phyloP scores from a whole-genome alignment of 2,329 filamentous ascomycete genomes.

The Dissoconium aciculare region DNA sequence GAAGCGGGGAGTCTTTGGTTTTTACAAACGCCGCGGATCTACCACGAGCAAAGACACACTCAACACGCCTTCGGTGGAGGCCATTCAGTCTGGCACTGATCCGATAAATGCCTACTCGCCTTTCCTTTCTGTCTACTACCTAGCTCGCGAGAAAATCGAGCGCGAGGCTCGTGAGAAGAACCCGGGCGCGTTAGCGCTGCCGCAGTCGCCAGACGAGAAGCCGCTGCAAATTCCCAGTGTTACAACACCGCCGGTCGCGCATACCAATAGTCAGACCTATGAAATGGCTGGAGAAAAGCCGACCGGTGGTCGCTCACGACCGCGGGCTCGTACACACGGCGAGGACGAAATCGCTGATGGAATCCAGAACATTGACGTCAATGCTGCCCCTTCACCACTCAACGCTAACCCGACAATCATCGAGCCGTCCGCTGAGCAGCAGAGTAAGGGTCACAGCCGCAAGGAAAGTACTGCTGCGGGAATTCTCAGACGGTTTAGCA shows the following conservation, averaged over 20 bases:
- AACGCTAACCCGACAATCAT: constrained; percentile 29
- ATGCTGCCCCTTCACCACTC: constrained; percentile 41
- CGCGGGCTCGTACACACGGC: constrained; percentile 80
- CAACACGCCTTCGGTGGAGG: constrained; percentile 68
- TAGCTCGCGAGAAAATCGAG: constrained; percentile 89
- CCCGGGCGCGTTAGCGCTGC: constrained; percentile 44
- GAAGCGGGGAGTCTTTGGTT: constrained; percentile 88
- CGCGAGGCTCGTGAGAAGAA: constrained; percentile 51
- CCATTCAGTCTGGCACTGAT: constrained; percentile 66
- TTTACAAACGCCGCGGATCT: constrained; percentile 89
- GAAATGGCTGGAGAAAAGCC: constrained; percentile 82
- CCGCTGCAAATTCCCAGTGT: constrained; percentile 57
- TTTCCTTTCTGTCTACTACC: constrained; percentile 82
- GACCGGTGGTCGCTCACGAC: constrained; percentile 67
- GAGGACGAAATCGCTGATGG: constrained; percentile 76
- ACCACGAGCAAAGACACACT: constrained; percentile 78
- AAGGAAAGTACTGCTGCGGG: constrained; percentile 81
- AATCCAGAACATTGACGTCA: constrained; percentile 47
- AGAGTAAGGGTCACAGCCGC: constrained; percentile 40
- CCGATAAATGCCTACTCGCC: constrained; percentile 89
- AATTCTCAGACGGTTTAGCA: constrained; percentile 79
- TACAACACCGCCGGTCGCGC: constrained; percentile 64
- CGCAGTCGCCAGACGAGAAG: constrained; percentile 41
- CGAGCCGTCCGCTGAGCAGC: constrained; percentile 23
- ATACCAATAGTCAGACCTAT: constrained; percentile 73